phyloP scores from a whole-genome alignment of 2,329 filamentous ascomycete genomes.

The Dactylellina drechsleri region DNA sequence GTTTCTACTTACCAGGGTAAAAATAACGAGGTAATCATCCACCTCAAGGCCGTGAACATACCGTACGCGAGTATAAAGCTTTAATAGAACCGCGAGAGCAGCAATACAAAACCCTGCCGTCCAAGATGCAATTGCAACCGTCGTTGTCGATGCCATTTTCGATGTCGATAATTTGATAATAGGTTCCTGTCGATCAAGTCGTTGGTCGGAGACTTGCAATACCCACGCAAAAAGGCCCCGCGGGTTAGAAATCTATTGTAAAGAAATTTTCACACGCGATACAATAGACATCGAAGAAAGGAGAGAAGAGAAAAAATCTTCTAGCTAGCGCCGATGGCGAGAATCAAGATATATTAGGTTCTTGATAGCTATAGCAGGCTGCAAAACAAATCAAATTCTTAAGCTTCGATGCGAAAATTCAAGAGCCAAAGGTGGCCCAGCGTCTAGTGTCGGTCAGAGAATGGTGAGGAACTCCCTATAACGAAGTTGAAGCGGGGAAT shows the following conservation, averaged over 20 bases:
- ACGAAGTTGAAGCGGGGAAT: constrained; percentile 36
- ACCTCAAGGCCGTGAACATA: constrained; percentile 40
- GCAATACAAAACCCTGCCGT: constrained; percentile 27
- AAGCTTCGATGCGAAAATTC: constrained; percentile 12
- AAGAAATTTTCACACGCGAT: neutral
- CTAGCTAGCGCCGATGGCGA: neutral
- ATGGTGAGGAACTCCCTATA: constrained; percentile 15
- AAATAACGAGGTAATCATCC: constrained; percentile 41
- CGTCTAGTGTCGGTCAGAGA: constrained; percentile 25
- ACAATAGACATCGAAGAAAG: neutral
- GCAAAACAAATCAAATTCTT: constrained; percentile 16
- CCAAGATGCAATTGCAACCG: constrained; percentile 37
- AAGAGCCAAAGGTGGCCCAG: constrained; percentile 6
- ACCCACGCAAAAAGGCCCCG: neutral
- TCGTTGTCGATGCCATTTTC: constrained; percentile 34
- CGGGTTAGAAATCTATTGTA: neutral
- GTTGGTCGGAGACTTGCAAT: neutral
- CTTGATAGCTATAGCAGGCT: constrained; percentile 10
- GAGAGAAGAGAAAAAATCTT: neutral
- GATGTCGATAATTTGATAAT: neutral
- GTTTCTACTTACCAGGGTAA: constrained; percentile 21
- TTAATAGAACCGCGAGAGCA: constrained; percentile 15
- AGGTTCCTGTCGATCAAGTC: neutral
- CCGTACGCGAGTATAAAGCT: constrained; percentile 42
- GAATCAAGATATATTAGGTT: constrained; percentile 1